Base-by-base conservation (phyloP, 2,329 filamentous ascomycete species). In the Aspergillus alliaceus region DNA sequence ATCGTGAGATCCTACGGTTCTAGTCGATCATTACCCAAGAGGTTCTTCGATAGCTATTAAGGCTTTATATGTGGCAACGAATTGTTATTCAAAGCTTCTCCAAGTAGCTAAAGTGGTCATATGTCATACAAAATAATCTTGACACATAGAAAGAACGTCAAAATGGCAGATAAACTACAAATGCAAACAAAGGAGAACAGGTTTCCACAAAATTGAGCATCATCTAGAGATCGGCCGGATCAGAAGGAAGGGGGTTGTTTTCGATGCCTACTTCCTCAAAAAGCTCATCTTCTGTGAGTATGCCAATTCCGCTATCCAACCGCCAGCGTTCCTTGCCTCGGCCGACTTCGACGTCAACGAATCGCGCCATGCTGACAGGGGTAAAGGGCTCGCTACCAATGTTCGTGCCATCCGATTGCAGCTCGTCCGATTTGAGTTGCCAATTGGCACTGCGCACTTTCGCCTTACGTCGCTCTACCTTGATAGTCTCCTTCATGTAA, bases 351-450 rank as follows among this genome's bases (percentile, higher is more conserved):
- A 76, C 69, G 61, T 80, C 75, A 24, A 73, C 72, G 60, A 77
- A 80, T 15, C 76, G 69, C 4, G 71, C 72, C 56, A 71, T 69
- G 54, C 71, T 75, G 29, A 75, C 69, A 2, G 78, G 78, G 1
- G 78, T 80, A 34, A 79, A 73, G 3, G 78, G 75, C 25, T 74
- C 74, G 51, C 71, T 76, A 27, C 67, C 72, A 51, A 64, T 62
- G 48, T 65, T 59, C 14, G 57, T 64, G 18, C 60, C 56, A 44
- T 71, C 68, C 15, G 66, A 71, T 53, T 72, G 71, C 48, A 73
- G 63, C 42, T 73, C 71, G 25, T 75, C 72, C 11, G 73, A 73
- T 53, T 69, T 70, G 14, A 76, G 54, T 42, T 76, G 67, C 71
- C 72, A 74, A 47, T 78, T 78, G 18, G 75, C 75, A 7, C 68